A percentile compares a stretch with the other conserved stretches of the same genome.
These are phyloP conservation scores for Spatholobus suberectus DNA, from an alignment of 306 rosid species.

Conservation along the genomic window DNA sequence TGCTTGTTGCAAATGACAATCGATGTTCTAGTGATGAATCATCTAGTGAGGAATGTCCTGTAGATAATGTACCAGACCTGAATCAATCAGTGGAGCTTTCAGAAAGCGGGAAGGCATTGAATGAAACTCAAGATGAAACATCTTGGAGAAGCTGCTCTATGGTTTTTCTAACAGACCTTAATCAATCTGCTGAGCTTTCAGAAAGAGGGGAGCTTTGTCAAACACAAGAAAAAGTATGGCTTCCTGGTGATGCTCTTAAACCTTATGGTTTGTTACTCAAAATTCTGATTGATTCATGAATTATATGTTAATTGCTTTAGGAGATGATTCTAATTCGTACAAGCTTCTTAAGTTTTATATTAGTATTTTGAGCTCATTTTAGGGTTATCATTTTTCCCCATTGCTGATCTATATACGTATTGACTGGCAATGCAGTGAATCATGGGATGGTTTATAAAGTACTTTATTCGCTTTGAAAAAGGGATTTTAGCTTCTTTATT, in stretches of 20 bases:
- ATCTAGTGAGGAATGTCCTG: conserved; percentile 43
- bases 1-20: conserved; percentile 39
- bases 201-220: conserved; percentile 34
- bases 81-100: conserved; percentile 49
- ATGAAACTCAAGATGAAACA: conserved; percentile 36
- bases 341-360: not conserved
- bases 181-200: conserved; percentile 49
- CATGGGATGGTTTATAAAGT: not conserved
- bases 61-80: conserved; percentile 45
- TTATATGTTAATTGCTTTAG: not conserved
- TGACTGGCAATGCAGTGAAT: not conserved
- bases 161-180: conserved; percentile 46
- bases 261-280: conserved; percentile 26
- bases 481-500: not conserved
- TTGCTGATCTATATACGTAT: not conserved
- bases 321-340: conserved; percentile 25
- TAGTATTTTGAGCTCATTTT: not conserved
- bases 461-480: not conserved
- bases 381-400: not conserved
- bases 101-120: conserved; percentile 28
- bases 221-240: conserved; percentile 52
- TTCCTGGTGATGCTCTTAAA: conserved; percentile 37
- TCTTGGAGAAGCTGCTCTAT: conserved; percentile 41
- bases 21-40: conserved; percentile 41
- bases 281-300: not conserved